Evolutionary conservation across 2,329 filamentous ascomycete species (phyloP).

Genomic region (Mollisia scopiformis): DNA sequence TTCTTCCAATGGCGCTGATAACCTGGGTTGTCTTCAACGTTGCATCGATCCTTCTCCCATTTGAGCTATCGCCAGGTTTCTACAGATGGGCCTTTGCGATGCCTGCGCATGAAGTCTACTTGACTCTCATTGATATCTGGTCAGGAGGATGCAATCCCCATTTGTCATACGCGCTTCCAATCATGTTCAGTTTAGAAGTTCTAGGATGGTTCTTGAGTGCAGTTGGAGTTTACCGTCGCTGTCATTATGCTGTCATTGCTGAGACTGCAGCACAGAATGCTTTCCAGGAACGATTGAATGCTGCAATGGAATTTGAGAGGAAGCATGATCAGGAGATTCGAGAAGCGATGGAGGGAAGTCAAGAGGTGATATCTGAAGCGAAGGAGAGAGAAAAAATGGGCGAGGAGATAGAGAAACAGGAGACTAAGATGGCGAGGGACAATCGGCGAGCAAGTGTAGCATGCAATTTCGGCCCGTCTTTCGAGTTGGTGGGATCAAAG

Average conservation of each 20-base stretch:
- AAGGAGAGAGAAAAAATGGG: slow-evolving; percentile 20
- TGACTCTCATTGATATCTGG: slow-evolving; percentile 45
- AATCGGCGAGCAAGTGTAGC: slow-evolving; percentile 10
- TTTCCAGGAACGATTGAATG: slow-evolving; percentile 32
- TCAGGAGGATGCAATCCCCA: slow-evolving; percentile 44
- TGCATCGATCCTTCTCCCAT: slow-evolving; percentile 59
- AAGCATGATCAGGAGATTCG: slow-evolving; percentile 17
- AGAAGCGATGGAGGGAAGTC: slow-evolving; percentile 1
- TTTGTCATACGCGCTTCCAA: slow-evolving; percentile 43
- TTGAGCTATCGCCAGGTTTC: slow-evolving; percentile 60
- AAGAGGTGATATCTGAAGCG: neutral
- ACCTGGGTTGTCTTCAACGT: slow-evolving; percentile 70
- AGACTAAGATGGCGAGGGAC: slow-evolving; percentile 8
- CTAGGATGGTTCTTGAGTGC: slow-evolving; percentile 25
- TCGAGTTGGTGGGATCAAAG: slow-evolving; percentile 10
- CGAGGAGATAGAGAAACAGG: slow-evolving; percentile 22
- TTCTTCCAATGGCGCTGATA: slow-evolving; percentile 46
- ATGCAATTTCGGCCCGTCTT: slow-evolving; percentile 28
- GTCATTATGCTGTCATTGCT: slow-evolving; percentile 36
- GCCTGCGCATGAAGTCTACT: slow-evolving; percentile 61
- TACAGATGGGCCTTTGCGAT: slow-evolving; percentile 66
- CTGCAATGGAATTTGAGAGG: slow-evolving; percentile 33
- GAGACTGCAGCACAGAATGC: slow-evolving; percentile 31
- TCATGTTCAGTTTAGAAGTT: slow-evolving; percentile 45
- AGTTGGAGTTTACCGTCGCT: slow-evolving; percentile 36